Evolutionary conservation across 2,329 filamentous ascomycete genomes (phyloP), one percentile per base, ranked within the genome.

Genomic region (Pseudocercospora cruenta): DNA sequence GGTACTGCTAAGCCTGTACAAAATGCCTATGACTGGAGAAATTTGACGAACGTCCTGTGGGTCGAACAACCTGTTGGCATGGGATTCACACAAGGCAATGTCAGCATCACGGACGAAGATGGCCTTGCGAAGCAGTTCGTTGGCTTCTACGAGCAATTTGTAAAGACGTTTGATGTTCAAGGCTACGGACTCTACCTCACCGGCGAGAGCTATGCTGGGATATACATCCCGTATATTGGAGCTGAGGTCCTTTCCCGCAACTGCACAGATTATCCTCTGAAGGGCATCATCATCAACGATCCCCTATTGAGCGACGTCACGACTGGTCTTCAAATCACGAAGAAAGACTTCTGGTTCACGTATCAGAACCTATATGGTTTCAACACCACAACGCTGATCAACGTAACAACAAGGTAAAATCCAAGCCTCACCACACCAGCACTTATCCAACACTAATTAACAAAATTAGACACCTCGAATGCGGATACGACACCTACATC

Each of bases 31-130:
- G 77, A 78, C 43, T 82, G 80, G 79, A 75, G 87, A 66, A 90
- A 90, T 59, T 78, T 94, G 39, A 91, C 91, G 62, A 93, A 93
- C 77, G 86, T 93, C 72, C 81, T 95, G 54, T 95, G 88, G 86
- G 84, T 85, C 10, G 83, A 82, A 63, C 82, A 85, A 66, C 83
- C 83, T 3, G 78, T 85, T 5, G 82, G 82, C 45, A 80, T 81
- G 19, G 82, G 82, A 4, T 83, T 80, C 67, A 74, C 76, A 0
- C 78, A 80, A 66, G 80, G 82, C 64, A 78, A 75, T 66, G 60
- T 60, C 7, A 59, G 39, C 21, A 62, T 65, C 53, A 81, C 70
- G 2, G 76, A 76, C 62, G 78, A 83, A 69, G 74, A 78, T 19
- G 78, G 82, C 7, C 74, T 80, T 12, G 79, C 77, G 9, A 59